Base-by-base conservation (phyloP, 768 basidiomycete genomes). In the Mycena albidolilacea region DNA sequence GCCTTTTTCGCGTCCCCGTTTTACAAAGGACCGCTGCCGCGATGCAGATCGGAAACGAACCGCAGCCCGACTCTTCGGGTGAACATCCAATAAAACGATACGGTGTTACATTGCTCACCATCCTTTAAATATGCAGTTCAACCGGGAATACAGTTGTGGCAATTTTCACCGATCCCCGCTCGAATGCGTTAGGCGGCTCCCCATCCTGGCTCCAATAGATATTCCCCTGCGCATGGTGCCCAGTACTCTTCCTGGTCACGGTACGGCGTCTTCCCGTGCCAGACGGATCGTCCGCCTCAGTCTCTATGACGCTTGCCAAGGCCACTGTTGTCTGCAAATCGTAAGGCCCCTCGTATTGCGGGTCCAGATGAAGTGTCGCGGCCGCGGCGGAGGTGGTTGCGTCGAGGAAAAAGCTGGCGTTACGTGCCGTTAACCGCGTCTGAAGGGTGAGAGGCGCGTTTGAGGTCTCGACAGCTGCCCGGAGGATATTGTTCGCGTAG, bases 261-360 rank as follows among this genome's bases (percentile, higher is more conserved):
- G 69, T 70, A 0, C 68, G 48, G 15, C 54, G 35, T 43, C 69
- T 64, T 1, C 65, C 61, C 54, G 52, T n/a, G 11, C 69, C 50
- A 6, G 23, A 1, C 4, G 73, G 73, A 48, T 74, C 73, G 2
- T 4, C 6, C 8, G 23, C 50, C 38, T 1, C 1, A 0, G 21
- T n/a, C 1, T 15, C 52, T 12, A 37, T 21, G 1, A 74, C 59
- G 10, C 38, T 0, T 2, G 69, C 61, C 30, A 1, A 14, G 21
- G 44, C 60, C 12, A 21, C 14, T n/a, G 73, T 64, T 43, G 69
- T 70, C 54, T 19, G 65, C 21, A 74, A 17, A 37, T 74, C 69
- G 15, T 71, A 74, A 10, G 23, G 37, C 7, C 73, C 73, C 41
- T 74, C 73, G 43, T 55, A 74, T 9, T 57, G 41, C 7, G 69